Conservation (phyloP, 306 rosid genomes). For the Carpinus fangiana region DNA sequence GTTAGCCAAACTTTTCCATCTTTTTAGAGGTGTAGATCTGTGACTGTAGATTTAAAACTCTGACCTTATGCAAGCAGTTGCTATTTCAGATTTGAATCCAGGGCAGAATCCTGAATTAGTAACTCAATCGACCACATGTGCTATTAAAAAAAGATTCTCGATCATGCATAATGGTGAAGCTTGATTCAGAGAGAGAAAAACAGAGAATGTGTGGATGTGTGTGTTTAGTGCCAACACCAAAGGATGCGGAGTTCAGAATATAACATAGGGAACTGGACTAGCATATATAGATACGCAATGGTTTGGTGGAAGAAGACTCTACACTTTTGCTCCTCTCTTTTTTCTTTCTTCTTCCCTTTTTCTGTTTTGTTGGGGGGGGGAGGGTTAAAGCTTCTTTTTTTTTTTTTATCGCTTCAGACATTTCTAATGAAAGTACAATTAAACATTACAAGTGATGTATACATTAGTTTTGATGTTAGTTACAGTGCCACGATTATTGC, state of each 20-base stretch:
- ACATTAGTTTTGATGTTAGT: background rate
- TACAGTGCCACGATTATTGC: background rate
- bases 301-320: no score
- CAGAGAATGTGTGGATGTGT: background rate
- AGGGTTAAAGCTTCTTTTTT: background rate
- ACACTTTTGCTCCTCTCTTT: no score
- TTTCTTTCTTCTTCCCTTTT: no score
- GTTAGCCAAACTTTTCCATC: constrained; percentile 8
- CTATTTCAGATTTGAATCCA: background rate
- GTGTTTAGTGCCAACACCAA: background rate
- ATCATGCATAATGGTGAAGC: background rate
- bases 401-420: background rate
- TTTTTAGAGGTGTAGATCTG: no score
- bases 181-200: background rate
- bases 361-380: no score
- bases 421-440: background rate
- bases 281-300: background rate
- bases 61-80: background rate
- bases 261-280: background rate
- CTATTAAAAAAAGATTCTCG: background rate
- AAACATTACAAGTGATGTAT: background rate
- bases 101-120: background rate
- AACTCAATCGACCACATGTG: background rate
- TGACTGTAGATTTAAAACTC: background rate
- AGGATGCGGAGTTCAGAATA: background rate